These are phyloP conservation scores for Persicaria tinctoria DNA, from an alignment of 148 eudicot species.

Conservation along the genomic window DNA sequence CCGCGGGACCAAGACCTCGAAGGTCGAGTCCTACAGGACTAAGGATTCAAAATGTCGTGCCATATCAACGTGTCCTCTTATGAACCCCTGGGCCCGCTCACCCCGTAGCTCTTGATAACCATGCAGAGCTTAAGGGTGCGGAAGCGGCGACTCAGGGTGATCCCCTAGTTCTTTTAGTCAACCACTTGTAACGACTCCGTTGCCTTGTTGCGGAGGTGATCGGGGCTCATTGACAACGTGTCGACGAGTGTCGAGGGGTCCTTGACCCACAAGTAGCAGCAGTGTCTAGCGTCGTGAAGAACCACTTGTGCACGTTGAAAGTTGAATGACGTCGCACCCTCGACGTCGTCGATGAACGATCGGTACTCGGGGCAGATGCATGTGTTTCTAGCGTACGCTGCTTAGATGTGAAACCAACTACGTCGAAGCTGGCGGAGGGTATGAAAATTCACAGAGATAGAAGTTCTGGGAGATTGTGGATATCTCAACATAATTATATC, in stretches of 20 bases:
- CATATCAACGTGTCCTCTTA: conserved; percentile 47
- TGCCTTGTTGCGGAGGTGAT: conserved; percentile 38
- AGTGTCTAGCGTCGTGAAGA: conserved; percentile 39
- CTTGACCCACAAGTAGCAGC: conserved; percentile 49
- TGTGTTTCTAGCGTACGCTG: conserved; percentile 55
- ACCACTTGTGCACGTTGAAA: conserved; percentile 61
- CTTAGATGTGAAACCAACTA: conserved; percentile 26
- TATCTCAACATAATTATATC: too few relatives aligned
- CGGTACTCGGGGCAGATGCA: conserved; percentile 54
- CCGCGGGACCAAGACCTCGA: conserved; percentile 39
- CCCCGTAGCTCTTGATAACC: conserved; percentile 39
- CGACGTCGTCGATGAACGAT: conserved; percentile 32
- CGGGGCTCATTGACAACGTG: conserved; percentile 40
- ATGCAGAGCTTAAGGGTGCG: conserved; percentile 49
- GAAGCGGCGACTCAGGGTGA: conserved; percentile 42
- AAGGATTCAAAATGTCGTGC: conserved; percentile 40
- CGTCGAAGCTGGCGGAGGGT: too few relatives aligned
- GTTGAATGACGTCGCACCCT: conserved; percentile 36
- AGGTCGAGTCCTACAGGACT: conserved; percentile 21
- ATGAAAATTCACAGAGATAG: too few relatives aligned
- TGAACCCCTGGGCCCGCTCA: conserved; percentile 29
- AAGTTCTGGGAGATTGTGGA: too few relatives aligned
- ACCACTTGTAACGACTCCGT: conserved; percentile 40
- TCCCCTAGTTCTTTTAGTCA: conserved; percentile 63
- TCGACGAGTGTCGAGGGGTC: conserved; percentile 25